Conservation (phyloP, 2,329 filamentous ascomycete genomes). For the Claviceps sp. region DNA sequence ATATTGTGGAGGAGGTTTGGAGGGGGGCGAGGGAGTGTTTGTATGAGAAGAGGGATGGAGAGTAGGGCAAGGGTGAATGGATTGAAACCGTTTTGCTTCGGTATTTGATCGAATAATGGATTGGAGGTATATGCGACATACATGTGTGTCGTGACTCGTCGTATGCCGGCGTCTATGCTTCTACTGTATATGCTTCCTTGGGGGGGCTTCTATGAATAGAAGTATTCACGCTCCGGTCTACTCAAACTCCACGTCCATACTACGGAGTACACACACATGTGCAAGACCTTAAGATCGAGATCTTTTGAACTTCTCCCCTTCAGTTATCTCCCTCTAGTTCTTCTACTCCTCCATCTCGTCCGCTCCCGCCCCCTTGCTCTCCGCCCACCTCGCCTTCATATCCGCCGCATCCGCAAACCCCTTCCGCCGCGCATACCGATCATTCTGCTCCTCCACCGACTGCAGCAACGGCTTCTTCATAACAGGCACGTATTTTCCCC, state of each 20-base stretch:
- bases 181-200: too few species aligned
- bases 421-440: conserved; percentile 47
- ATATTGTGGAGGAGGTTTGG: conserved; percentile 81
- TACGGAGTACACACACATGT: background rate
- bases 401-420: conserved; percentile 42
- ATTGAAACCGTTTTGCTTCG: too few species aligned
- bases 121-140: too few species aligned
- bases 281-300: too few species aligned
- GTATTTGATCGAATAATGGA: too few species aligned
- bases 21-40: conserved; percentile 70
- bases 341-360: conserved; percentile 14
- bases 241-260: background rate
- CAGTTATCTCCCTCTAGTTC: conserved; percentile 2
- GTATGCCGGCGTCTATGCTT: too few species aligned
- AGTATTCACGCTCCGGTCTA: conserved; percentile 7
- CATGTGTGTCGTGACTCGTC: too few species aligned
- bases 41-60: conserved; percentile 37
- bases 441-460: conserved; percentile 41
- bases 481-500: conserved; percentile 42
- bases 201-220: too few species aligned
- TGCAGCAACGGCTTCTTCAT: conserved; percentile 36
- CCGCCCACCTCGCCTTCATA: conserved; percentile 23
- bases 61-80: background rate
- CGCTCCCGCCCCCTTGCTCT: conserved; percentile 9
- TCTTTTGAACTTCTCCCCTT: too few species aligned